These are phyloP conservation scores for Solanum appendiculatum DNA, from an alignment of 257 asterid genomes.

Conservation along the genomic window DNA sequence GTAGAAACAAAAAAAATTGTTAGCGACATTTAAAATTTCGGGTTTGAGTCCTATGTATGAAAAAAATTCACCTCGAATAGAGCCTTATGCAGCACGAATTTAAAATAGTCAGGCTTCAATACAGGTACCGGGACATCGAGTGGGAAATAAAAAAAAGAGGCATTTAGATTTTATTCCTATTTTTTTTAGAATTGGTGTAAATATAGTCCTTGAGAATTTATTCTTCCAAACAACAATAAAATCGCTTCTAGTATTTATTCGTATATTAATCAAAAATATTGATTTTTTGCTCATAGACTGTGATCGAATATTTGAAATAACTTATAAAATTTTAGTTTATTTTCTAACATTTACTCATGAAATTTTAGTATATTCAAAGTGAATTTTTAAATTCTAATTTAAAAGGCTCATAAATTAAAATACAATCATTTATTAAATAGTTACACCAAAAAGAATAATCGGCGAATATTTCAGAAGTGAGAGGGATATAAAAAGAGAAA, in stretches of 20 bases:
- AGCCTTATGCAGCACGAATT: no score
- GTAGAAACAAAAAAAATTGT: no score
- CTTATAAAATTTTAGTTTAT: background rate
- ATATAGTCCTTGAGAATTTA: background rate
- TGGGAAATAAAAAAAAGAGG: no score
- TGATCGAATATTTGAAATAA: background rate
- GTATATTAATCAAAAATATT: background rate
- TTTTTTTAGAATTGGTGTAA: background rate
- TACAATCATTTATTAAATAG: background rate
- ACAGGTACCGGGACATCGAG: fast-evolving
- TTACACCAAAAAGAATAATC: no score
- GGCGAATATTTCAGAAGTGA: background rate
- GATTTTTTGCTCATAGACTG: background rate
- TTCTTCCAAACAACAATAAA: background rate
- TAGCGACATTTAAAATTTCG: no score
- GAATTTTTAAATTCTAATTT: background rate
- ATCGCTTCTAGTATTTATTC: background rate
- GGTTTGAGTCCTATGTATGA: no score
- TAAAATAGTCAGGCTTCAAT: no score
- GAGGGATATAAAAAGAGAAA: background rate
- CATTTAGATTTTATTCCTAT: background rate
- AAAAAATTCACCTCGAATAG: no score
- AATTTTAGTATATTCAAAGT: background rate
- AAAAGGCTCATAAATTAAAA: background rate
- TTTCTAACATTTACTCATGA: background rate